Evolutionary conservation across 2,329 filamentous ascomycete genomes (phyloP).

Genomic region (Ophiocordyceps robertsii): DNA sequence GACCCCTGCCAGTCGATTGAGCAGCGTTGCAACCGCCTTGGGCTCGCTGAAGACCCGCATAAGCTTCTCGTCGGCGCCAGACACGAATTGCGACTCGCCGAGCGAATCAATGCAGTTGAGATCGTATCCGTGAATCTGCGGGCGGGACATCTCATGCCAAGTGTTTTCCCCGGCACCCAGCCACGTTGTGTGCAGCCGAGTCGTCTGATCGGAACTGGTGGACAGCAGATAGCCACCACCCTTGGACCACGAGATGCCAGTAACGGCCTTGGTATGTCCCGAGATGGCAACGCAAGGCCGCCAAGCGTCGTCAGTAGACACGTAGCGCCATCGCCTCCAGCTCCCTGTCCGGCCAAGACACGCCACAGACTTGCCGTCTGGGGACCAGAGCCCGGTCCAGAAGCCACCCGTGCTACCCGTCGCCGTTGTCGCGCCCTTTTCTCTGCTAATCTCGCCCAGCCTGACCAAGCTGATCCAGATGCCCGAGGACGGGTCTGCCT

Average conservation of each 20-base stretch:
- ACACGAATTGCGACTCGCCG: conserved; percentile 65
- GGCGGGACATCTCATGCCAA: conserved; percentile 93
- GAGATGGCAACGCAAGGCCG: conserved; percentile 61
- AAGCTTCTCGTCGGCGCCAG: conserved; percentile 95
- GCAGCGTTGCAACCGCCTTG: conserved; percentile 63
- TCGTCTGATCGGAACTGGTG: conserved; percentile 86
- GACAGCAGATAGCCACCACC: conserved; percentile 76
- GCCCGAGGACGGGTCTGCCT: conserved; percentile 67
- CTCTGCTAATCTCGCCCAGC: conserved; percentile 83
- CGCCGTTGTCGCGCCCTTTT: conserved; percentile 91
- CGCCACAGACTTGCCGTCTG: conserved; percentile 58
- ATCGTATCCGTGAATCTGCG: conserved; percentile 97
- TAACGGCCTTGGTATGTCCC: conserved; percentile 73
- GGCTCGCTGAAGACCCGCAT: conserved; percentile 90
- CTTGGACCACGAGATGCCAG: conserved; percentile 71
- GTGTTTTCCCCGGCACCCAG: conserved; percentile 34
- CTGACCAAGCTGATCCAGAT: conserved; percentile 82
- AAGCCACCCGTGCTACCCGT: conserved; percentile 94
- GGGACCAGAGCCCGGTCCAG: conserved; percentile 90
- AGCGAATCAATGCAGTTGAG: conserved; percentile 84
- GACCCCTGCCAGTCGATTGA: conserved; percentile 55
- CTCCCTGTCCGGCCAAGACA: conserved; percentile 84
- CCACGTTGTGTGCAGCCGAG: conserved; percentile 76
- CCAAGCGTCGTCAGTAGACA: conserved; percentile 54
- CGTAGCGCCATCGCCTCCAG: conserved; percentile 75